Base-by-base conservation (phyloP, 2,329 filamentous ascomycete genomes). In the Diaporthe humulicola region DNA sequence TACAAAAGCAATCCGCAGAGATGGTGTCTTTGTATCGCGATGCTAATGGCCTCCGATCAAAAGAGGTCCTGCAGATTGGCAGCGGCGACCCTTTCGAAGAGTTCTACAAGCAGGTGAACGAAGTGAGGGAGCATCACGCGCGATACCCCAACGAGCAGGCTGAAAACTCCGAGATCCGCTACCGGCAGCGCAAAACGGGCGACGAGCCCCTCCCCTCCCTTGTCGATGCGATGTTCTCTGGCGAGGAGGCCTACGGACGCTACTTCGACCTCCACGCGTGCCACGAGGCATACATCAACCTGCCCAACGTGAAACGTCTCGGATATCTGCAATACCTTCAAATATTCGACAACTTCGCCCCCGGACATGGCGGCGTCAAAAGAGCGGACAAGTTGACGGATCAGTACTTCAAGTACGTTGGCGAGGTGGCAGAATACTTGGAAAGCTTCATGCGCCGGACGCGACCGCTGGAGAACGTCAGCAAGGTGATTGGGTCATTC, bases 251-350 rank as follows among this genome's bases (percentile, higher is more conserved):
- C 0, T 98, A 94, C 80, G 97, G 97, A 57, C 93, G 95, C 79
- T 99, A 95, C 84, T 94, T 99, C 80, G 97, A 99, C 83, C 86
- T 99, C 61, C 96, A 93, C 25, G 90, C 88, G 52, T 90, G 92
- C 78, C 96, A 98, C 84, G 96, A 98, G 81, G 89, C 93, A 19
- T 99, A 95, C 81, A 89, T 98, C 75, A 99, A 99, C 81, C 88
- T 99, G 12, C 94, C 95, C 2, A 93, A 94, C 70, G 92, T 96
- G 28, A 98, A 97, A 84, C 91, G 96, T 71, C 86, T 97, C 56
- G 93, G 92, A 22, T 99, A 99, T 81, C 88, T 98, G 66, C 96
- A 98, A 86, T 99, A 98, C 80, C 91, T 99, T 52, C 95, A 98
- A 78, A 85, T 92, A 1, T 98, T 99, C 82, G 97, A 99, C 85